A percentile compares a stretch with the other conserved stretches of the same genome.
These are phyloP conservation scores for Suhomyces sp. DNA, from an alignment of 805 yeast genomes.

Conservation along the genomic window DNA sequence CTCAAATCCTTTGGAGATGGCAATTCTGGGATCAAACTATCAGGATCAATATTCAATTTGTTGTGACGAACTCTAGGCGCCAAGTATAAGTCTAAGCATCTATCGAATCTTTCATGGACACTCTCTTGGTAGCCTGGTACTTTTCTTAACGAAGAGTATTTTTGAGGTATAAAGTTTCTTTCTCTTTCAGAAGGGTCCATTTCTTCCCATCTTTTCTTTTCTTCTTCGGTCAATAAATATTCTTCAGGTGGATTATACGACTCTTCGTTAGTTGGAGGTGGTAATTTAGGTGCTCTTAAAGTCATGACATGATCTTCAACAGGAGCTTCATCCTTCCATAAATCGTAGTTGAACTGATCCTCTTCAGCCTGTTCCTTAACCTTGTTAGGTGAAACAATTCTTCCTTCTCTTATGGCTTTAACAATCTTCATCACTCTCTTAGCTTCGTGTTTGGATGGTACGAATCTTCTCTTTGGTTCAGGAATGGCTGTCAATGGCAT, in stretches of 20 bases:
- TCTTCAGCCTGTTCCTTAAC: slow-evolving; percentile 51
- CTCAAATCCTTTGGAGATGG: slow-evolving; percentile 96
- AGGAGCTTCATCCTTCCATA: slow-evolving; percentile 70
- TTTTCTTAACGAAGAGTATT: slow-evolving; percentile 75
- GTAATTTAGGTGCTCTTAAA: slow-evolving; percentile 88
- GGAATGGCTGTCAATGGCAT: slow-evolving; percentile 94
- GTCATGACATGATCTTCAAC: slow-evolving; percentile 80
- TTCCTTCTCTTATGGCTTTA: slow-evolving; percentile 92
- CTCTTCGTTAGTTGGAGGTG: slow-evolving; percentile 96
- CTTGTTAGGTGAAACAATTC: slow-evolving; percentile 73
- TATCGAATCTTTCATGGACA: slow-evolving; percentile 87
- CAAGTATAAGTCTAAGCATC: slow-evolving; percentile 87
- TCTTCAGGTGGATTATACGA: slow-evolving; percentile 98
- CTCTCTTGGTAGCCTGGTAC: slow-evolving; percentile 91
- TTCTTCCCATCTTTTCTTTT: slow-evolving; percentile 65
- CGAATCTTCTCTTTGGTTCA: slow-evolving; percentile 95
- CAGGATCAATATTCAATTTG: slow-evolving; percentile 92
- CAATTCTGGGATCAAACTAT: slow-evolving; percentile 88
- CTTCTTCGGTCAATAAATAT: slow-evolving; percentile 78
- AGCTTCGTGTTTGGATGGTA: slow-evolving; percentile 96
- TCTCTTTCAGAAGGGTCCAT: slow-evolving; percentile 76
- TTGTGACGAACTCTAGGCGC: slow-evolving; percentile 95
- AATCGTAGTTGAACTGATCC: slow-evolving; percentile 61
- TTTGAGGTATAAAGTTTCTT: slow-evolving; percentile 75
- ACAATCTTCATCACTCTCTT: slow-evolving; percentile 95